phyloP scores from a whole-genome alignment of 2,329 filamentous ascomycete species.

The Colletotrichum musae region DNA sequence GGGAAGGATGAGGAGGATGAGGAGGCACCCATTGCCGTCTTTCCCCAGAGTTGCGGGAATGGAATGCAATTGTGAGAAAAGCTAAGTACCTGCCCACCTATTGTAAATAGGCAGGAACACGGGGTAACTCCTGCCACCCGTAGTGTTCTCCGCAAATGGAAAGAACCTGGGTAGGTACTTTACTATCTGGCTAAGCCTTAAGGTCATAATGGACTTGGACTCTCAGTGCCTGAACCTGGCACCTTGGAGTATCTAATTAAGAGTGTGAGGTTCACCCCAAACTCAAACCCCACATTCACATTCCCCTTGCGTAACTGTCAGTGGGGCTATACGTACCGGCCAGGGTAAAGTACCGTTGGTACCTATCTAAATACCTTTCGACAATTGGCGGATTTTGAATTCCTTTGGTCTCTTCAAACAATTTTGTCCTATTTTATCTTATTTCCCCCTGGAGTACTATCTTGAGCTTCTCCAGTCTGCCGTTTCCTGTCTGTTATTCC shows the following conservation, averaged over 20 bases:
- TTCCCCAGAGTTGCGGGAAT: conserved; percentile 33
- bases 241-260: not conserved
- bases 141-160: conserved; percentile 31
- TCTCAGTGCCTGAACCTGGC: not conserved
- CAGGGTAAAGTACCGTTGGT: not conserved
- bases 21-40: not conserved
- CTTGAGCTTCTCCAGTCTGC: not conserved
- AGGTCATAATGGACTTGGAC: too few species aligned
- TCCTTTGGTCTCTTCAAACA: too few species aligned
- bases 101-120: conserved; percentile 7
- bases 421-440: too few species aligned
- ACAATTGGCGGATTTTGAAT: too few species aligned
- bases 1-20: not conserved
- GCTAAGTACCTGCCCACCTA: not conserved
- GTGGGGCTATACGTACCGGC: conserved; percentile 10
- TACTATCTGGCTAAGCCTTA: too few species aligned
- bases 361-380: too few species aligned
- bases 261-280: conserved; percentile 1
- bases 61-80: not conserved
- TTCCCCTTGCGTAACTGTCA: conserved; percentile 26
- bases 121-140: conserved; percentile 26
- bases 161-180: not conserved
- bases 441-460: too few species aligned
- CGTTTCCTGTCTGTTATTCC: conserved; percentile 18
- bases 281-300: conserved; percentile 36